Base-by-base conservation (phyloP, 805 yeast species). In the Candida sanyiensis region DNA sequence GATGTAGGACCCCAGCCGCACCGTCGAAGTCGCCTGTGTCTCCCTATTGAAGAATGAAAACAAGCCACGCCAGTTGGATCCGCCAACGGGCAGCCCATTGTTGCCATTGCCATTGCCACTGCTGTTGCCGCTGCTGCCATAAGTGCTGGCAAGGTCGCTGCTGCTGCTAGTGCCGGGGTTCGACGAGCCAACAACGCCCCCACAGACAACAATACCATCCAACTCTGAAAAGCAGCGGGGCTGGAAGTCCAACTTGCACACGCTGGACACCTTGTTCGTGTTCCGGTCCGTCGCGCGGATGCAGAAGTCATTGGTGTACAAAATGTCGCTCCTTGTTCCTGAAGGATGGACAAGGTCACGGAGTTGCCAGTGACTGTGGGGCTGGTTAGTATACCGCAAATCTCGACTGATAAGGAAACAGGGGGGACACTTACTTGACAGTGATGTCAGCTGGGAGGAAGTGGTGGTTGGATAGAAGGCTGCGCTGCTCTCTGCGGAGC, bases 1-100 rank as follows among this genome's bases (percentile, higher is more conserved):
- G 50, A 89, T 87, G 62, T 80, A 76, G 24, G 83, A 83, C 0
- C 97, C 96, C 38, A 87, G 62, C 38, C 73, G 73, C 20, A 75
- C 67, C 3, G 80, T 73, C 32, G 67, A 60, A 6, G 69, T 62
- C 6, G 59, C 54, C n/a, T 67, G 67, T 9, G 75, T 68, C 5
- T 66, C 66, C 18, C 74, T 71, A 42, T 74, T 72, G 54, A 71
- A 69, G 34, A 82, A 61, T 2, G 83, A 72, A 43, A 80, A 74
- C 28, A 78, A 67, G 0, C 96, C 96, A 47, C 77, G 77, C 62
- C 75, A 67, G 27, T 57, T 45, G 53, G 63, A 32, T 59, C 39
- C 37, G 21, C 56, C 42, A 23, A 16, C 24, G 47, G 57, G 12
- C 56, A 54, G 29, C 9, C 18, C 34, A 51, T 35, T 51, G 43